A percentile compares a stretch with the other conserved stretches of the same genome.
phyloP scores from a whole-genome alignment of 306 rosid genomes.

The Lotus japonicus region DNA sequence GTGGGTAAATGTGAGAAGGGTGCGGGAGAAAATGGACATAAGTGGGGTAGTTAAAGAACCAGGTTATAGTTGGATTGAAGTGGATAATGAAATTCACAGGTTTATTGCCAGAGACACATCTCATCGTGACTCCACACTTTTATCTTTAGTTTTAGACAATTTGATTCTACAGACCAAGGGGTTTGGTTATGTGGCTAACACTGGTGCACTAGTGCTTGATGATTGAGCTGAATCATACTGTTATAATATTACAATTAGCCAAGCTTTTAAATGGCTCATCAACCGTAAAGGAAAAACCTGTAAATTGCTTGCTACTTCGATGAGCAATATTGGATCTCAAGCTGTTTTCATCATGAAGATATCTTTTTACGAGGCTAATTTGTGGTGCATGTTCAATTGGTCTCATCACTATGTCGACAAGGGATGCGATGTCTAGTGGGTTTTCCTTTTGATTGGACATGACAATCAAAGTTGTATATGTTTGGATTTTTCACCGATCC shows the following conservation, averaged over 20 bases:
- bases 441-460: too few relatives aligned
- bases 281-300: not conserved
- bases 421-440: too few relatives aligned
- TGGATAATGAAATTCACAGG: constrained; percentile 31
- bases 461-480: too few relatives aligned
- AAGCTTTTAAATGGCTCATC: constrained; percentile 5
- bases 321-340: not conserved
- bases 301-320: not conserved
- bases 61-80: constrained; percentile 58
- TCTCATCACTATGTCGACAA: too few relatives aligned
- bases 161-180: constrained; percentile 51
- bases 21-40: constrained; percentile 64
- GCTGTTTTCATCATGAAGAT: not conserved
- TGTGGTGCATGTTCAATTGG: too few relatives aligned
- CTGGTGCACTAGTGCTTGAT: not conserved
- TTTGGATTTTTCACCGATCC: too few relatives aligned
- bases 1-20: constrained; percentile 68
- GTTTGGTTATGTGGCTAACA: constrained; percentile 38
- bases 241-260: not conserved
- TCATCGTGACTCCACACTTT: constrained; percentile 30
- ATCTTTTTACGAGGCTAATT: not conserved
- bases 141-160: constrained; percentile 41
- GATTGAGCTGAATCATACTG: constrained; percentile 25
- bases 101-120: constrained; percentile 45
- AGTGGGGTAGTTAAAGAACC: constrained; percentile 70